A percentile compares a stretch with the other conserved stretches of the same genome.
Conservation (phyloP, 805 yeast genomes). For the Yarrowia keelungensis region DNA sequence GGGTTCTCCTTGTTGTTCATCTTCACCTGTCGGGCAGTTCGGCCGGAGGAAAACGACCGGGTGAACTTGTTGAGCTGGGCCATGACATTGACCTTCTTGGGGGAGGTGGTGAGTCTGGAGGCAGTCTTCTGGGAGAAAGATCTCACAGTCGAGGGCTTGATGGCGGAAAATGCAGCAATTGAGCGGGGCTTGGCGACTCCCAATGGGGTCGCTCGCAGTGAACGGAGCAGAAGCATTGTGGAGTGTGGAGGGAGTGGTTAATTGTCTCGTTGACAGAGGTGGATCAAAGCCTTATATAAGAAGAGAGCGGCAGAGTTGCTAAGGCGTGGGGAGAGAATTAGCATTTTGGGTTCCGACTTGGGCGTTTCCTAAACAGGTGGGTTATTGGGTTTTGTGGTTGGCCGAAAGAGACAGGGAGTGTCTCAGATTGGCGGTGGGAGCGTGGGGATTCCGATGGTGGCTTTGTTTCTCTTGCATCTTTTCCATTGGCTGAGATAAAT, state of each 20-base stretch:
- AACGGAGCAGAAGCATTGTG: constrained; percentile 19
- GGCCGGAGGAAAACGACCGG: constrained; percentile 5
- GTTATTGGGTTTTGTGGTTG: background rate
- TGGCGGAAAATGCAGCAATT: background rate
- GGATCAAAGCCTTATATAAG: constrained; percentile 1
- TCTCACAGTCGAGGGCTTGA: background rate
- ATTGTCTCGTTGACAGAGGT: background rate
- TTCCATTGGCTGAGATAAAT: no score
- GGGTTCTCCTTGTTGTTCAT: constrained; percentile 21
- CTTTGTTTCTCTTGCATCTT: background rate
- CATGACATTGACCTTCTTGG: constrained; percentile 1
- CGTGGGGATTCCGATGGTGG: no score
- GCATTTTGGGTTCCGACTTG: constrained; percentile 2
- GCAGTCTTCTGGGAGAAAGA: background rate
- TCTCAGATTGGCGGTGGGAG: background rate
- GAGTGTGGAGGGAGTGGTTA: background rate
- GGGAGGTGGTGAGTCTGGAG: background rate
- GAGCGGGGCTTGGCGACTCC: constrained; percentile 9
- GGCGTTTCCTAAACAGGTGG: background rate
- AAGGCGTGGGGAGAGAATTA: constrained; percentile 9
- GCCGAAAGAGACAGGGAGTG: background rate
- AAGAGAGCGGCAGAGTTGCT: background rate
- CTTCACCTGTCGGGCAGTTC: constrained; percentile 2
- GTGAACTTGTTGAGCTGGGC: constrained; percentile 8
- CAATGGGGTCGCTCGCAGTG: constrained; percentile 17